Evolutionary conservation across 2,329 filamentous ascomycete genomes (phyloP).

Genomic region (Pseudocercospora pini-densiflorae): DNA sequence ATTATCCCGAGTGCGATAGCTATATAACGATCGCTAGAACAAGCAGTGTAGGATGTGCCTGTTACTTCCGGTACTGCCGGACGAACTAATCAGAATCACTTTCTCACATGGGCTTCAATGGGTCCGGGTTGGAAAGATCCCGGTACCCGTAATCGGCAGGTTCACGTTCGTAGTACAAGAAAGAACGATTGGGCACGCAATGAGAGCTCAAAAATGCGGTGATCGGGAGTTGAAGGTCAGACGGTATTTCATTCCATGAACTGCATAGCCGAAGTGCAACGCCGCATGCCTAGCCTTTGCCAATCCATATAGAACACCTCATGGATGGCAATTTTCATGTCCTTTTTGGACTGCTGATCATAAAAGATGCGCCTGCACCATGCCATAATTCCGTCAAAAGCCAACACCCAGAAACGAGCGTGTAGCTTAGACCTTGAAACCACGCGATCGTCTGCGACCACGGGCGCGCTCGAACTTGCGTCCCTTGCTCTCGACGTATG

Average conservation of each 20-base stretch:
- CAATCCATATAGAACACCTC: constrained; percentile 17
- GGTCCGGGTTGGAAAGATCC: constrained; percentile 8
- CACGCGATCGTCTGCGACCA: constrained; percentile 96
- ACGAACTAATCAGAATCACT: constrained; percentile 6
- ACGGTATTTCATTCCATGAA: constrained; percentile 29
- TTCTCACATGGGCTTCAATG: constrained; percentile 7
- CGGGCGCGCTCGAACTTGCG: constrained; percentile 99
- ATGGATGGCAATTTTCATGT: constrained; percentile 14
- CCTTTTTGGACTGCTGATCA: constrained; percentile 19
- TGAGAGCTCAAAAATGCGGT: neutral
- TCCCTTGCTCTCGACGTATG: constrained; percentile 96
- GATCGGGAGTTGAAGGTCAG: constrained; percentile 12
- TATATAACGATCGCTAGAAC: neutral
- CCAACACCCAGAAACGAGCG: constrained; percentile 15
- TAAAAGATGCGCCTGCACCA: constrained; percentile 23
- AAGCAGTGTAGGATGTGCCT: neutral
- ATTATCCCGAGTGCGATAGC: neutral
- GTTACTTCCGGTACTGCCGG: constrained; percentile 6
- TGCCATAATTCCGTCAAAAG: constrained; percentile 19
- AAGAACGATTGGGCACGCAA: constrained; percentile 6
- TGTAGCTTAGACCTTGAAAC: constrained; percentile 96
- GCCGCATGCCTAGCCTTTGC: constrained; percentile 21
- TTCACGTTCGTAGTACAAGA: constrained; percentile 3
- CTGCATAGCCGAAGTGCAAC: constrained; percentile 24
- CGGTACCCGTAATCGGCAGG: constrained; percentile 8